Evolutionary conservation across 495 filamentous ascomycete genomes (phyloP), one percentile per base, ranked within the genome.

Genomic region (Aspergillus conjunctus): DNA sequence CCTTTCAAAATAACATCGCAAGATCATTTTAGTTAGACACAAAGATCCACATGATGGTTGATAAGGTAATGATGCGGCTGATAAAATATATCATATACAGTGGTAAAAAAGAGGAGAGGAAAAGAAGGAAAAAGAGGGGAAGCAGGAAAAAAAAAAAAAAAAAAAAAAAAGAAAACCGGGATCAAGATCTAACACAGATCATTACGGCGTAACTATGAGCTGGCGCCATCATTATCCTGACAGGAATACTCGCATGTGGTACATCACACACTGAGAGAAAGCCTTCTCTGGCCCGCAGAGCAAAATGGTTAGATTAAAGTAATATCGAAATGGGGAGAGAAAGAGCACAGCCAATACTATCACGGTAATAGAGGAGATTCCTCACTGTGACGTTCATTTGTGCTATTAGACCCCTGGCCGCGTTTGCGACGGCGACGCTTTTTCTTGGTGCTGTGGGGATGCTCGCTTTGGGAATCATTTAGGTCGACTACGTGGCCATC

Each of bases 381-480:
- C 20, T 72, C 68, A 41, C 67, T 64, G 3, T 46, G 20, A 54
- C 56, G 21, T 26, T 62, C 59, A 6, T 26, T 43, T 22, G 32
- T 32, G 31, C 45, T 12, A 39, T 69, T 68, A 11, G 63, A 50
- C 34, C 61, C 58, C 3, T 66, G 55, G 9, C 65, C 66, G 22
- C 64, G 69, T 59, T 66, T 71, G 56, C 69, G 72, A 26, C 66
- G 66, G 26, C 73, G 71, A 37, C 73, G 73, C 22, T 67, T 63
- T 37, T 71, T 72, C 51, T 75, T 75, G 11, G 61, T 50, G 26
- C 41, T 39, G 31, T 61, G 41, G 5, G 56, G 26, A 2, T 51
- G 48, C 5, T 46, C 54, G 11, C 46, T 33, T 22, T 66, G 61
- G 18, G 51, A 43, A 10, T 66, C 59, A 30, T 57, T 58, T 7